These are phyloP conservation scores for Phytophthora sojae DNA, from an alignment of 352 stramenopile genomes.

Conservation along the genomic window DNA sequence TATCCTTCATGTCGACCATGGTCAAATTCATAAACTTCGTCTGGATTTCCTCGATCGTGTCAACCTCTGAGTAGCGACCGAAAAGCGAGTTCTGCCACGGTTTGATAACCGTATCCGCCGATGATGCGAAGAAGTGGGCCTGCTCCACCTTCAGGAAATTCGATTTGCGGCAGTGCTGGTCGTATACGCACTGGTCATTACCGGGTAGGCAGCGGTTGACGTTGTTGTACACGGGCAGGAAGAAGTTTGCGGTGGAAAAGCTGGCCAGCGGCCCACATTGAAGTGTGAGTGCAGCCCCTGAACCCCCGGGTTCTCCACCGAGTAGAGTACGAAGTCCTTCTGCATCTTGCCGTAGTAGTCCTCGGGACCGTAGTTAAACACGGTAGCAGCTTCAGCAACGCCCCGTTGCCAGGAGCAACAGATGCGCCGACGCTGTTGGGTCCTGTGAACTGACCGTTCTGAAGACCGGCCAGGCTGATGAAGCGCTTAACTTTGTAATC, in stretches of 20 bases:
- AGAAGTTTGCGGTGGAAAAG: slow-evolving; percentile 40
- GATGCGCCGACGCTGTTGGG: slow-evolving; percentile 9
- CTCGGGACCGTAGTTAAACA: slow-evolving; percentile 26
- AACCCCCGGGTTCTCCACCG: slow-evolving; percentile 26
- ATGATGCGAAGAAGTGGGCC: slow-evolving; percentile 32
- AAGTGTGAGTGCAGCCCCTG: slow-evolving; percentile 34
- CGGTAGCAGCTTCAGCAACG: slow-evolving; percentile 9
- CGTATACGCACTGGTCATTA: slow-evolving; percentile 28
- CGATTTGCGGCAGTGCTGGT: slow-evolving; percentile 24
- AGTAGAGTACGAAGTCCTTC: slow-evolving; percentile 40
- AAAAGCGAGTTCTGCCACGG: slow-evolving; percentile 54
- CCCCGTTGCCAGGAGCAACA: neutral
- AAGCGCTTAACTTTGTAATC: slow-evolving; percentile 49
- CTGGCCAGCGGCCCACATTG: slow-evolving; percentile 44
- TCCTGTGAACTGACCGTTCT: slow-evolving; percentile 51
- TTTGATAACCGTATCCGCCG: slow-evolving; percentile 44
- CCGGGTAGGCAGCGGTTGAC: slow-evolving; percentile 23
- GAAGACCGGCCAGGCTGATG: slow-evolving; percentile 47
- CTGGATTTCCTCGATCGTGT: slow-evolving; percentile 33
- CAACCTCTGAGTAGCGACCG: slow-evolving; percentile 49
- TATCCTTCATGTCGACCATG: slow-evolving; percentile 41
- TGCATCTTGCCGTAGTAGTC: slow-evolving; percentile 39
- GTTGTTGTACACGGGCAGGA: slow-evolving; percentile 53
- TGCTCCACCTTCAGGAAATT: slow-evolving; percentile 41
- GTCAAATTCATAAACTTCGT: slow-evolving; percentile 41